phyloP scores from a whole-genome alignment of 176 grass and related monocot species.

The Oryza glumipatula region DNA sequence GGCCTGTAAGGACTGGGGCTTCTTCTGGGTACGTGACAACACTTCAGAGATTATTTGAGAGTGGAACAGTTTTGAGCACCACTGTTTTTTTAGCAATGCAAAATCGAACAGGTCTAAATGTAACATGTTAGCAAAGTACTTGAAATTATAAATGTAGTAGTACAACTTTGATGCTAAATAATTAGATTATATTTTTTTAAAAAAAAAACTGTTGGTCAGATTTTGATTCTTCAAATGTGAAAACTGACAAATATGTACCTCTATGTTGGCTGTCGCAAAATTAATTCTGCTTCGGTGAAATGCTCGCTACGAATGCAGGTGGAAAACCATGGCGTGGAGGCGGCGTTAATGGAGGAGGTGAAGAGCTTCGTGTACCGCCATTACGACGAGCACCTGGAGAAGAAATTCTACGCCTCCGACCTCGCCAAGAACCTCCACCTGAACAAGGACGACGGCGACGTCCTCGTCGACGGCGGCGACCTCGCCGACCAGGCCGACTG shows the following conservation, averaged over 20 bases:
- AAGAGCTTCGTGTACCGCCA: conserved; percentile 70
- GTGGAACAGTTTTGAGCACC: too few species aligned
- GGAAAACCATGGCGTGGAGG: conserved; percentile 82
- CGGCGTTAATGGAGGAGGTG: conserved; percentile 64
- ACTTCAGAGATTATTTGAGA: neutral
- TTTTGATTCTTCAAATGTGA: too few species aligned
- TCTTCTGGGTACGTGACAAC: conserved; percentile 69
- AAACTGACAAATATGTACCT: too few species aligned
- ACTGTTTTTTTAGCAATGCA: too few species aligned
- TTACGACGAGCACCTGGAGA: conserved; percentile 66
- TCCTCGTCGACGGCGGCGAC: neutral
- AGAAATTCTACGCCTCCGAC: conserved; percentile 62
- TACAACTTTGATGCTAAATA: too few species aligned
- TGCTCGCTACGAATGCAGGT: conserved; percentile 46
- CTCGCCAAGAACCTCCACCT: conserved; percentile 50
- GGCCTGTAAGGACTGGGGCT: conserved; percentile 70
- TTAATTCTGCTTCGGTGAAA: too few species aligned
- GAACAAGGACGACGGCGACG: neutral
- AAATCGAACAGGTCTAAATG: too few species aligned
- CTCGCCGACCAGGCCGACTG: conserved; percentile 56
- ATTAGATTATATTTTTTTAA: too few species aligned
- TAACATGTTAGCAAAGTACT: too few species aligned
- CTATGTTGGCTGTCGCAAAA: too few species aligned
- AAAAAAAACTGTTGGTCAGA: too few species aligned
- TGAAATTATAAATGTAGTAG: too few species aligned